Conservation (phyloP, 345 rosid species). For the Lepidium didymum region DNA sequence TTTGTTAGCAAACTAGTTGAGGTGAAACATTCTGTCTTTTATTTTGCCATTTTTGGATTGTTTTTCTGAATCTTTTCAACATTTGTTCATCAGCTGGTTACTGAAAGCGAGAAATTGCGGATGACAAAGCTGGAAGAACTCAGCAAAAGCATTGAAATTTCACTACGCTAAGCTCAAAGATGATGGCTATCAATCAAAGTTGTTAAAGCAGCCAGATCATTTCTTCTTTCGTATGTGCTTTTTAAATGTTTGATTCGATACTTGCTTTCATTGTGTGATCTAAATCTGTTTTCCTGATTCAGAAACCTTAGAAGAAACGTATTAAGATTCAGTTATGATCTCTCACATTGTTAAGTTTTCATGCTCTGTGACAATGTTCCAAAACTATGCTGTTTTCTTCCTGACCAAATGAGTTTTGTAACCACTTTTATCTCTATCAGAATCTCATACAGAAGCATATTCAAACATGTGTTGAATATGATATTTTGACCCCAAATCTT, state of each 20-base stretch:
- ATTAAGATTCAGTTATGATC: neutral
- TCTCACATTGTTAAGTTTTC: conserved; percentile 5
- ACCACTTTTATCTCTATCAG: neutral
- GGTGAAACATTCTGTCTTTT: conserved; percentile 36
- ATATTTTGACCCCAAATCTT: neutral
- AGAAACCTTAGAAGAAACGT: neutral
- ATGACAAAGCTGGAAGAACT: conserved; percentile 89
- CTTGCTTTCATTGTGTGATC: conserved; percentile 2
- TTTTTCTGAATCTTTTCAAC: neutral
- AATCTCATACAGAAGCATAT: neutral
- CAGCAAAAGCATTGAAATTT: conserved; percentile 54
- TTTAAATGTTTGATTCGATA: conserved; percentile 23
- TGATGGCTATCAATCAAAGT: neutral
- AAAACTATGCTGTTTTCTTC: neutral
- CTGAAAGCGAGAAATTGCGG: conserved; percentile 75
- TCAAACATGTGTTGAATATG: neutral
- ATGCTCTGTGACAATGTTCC: neutral
- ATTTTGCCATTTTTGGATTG: neutral
- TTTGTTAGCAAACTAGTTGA: conserved; percentile 71
- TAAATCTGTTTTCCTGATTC: neutral
- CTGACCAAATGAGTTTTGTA: neutral
- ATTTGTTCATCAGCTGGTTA: conserved; percentile 45
- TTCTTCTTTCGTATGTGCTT: conserved; percentile 9
- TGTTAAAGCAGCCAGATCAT: conserved; percentile 1
- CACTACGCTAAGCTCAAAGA: conserved; percentile 12